phyloP scores from a whole-genome alignment of 2,329 filamentous ascomycete species.

The Amylocarpus encephaloides region DNA sequence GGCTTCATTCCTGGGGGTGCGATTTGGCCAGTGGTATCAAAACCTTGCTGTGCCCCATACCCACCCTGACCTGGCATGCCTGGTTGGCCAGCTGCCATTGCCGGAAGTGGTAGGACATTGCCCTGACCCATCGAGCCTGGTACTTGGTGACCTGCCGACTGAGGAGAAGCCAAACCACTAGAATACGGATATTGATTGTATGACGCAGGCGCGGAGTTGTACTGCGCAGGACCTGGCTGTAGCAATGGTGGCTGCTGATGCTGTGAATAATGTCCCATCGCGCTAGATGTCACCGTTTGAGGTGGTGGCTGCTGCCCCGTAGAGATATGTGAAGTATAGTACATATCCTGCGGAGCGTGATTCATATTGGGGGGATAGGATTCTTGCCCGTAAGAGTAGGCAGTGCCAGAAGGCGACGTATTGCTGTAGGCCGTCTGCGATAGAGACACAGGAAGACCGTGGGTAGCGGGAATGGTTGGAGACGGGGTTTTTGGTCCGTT shows the following conservation, averaged over 20 bases:
- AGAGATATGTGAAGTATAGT: slow-evolving; percentile 75
- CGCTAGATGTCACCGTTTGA: slow-evolving; percentile 68
- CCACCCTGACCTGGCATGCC: slow-evolving; percentile 41
- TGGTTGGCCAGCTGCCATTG: slow-evolving; percentile 40
- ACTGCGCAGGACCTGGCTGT: slow-evolving; percentile 65
- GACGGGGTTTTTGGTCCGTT: slow-evolving; percentile 73
- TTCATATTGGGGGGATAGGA: slow-evolving; percentile 61
- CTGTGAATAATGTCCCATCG: slow-evolving; percentile 70
- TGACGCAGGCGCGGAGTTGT: slow-evolving; percentile 50
- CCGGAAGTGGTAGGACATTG: slow-evolving; percentile 64
- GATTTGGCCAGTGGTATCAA: slow-evolving; percentile 85
- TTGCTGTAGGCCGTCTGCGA: slow-evolving; percentile 31
- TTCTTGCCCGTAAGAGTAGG: slow-evolving; percentile 36
- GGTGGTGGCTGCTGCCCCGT: slow-evolving; percentile 68
- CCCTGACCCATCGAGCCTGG: slow-evolving; percentile 63
- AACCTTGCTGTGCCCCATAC: slow-evolving; percentile 44
- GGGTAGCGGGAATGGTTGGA: slow-evolving; percentile 53
- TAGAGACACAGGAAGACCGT: slow-evolving; percentile 37
- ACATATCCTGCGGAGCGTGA: slow-evolving; percentile 74
- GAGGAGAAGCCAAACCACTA: slow-evolving; percentile 76
- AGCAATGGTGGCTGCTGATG: slow-evolving; percentile 69
- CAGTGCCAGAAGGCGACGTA: slow-evolving; percentile 33
- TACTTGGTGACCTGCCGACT: slow-evolving; percentile 59
- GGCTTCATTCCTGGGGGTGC: slow-evolving; percentile 94
- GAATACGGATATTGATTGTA: slow-evolving; percentile 68